A percentile compares a stretch with the other conserved stretches of the same genome.
These are phyloP conservation scores for Leishmania arabica DNA, from an alignment of 208 protist species.

Conservation along the genomic window DNA sequence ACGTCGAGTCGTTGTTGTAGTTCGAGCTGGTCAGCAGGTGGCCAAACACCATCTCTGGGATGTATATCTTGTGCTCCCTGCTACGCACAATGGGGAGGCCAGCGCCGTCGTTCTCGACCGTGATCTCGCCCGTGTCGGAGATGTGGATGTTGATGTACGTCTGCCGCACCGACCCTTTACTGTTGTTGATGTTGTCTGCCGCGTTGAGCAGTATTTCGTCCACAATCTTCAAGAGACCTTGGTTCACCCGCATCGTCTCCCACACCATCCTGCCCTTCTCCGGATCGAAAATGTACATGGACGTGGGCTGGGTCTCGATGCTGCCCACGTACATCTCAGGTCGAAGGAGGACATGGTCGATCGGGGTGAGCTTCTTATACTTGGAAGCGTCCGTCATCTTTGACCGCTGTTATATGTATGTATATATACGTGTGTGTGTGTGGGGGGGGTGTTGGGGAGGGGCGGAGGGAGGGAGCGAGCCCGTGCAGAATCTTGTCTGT, in stretches of 20 bases:
- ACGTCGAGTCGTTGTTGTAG: conserved; percentile 95
- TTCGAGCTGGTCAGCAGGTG: conserved; percentile 97
- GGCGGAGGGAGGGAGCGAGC: neutral
- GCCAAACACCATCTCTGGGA: conserved; percentile 98
- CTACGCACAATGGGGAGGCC: conserved; percentile 94
- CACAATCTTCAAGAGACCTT: conserved; percentile 97
- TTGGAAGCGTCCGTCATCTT: conserved; percentile 81
- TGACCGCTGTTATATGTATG: too few relatives aligned
- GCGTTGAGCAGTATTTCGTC: conserved; percentile 99
- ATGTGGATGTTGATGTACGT: conserved; percentile 94
- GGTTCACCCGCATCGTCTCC: conserved; percentile 93
- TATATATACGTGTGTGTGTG: neutral
- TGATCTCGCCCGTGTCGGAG: conserved; percentile 87
- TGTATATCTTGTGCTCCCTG: conserved; percentile 93
- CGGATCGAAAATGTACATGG: conserved; percentile 92
- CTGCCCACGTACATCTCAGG: conserved; percentile 99
- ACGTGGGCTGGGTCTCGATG: conserved; percentile 74
- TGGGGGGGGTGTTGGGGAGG: neutral
- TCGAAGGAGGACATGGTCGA: conserved; percentile 97
- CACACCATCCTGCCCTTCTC: conserved; percentile 85
- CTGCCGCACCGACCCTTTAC: conserved; percentile 49
- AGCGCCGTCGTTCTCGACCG: conserved; percentile 95
- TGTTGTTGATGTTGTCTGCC: conserved; percentile 96
- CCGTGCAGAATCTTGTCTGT: neutral
- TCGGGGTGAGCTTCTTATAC: conserved; percentile 93